phyloP scores from a whole-genome alignment of 2,329 filamentous ascomycete genomes.

The Albifimbria verrucaria region DNA sequence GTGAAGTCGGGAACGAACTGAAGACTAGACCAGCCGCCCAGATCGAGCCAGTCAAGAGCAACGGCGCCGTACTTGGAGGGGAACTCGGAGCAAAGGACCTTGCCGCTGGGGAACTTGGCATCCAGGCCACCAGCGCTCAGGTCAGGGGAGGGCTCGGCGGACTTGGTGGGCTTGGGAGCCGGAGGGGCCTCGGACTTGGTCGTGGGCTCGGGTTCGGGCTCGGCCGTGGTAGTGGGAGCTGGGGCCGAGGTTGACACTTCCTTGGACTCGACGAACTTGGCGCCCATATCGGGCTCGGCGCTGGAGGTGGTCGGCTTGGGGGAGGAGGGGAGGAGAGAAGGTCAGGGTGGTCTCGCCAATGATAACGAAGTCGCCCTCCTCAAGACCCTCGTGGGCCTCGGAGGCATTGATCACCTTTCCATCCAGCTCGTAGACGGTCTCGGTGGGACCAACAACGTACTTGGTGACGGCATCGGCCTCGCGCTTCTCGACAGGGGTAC shows the following conservation, averaged over 20 bases:
- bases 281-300: conserved; percentile 32
- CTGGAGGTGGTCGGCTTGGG: conserved; percentile 32
- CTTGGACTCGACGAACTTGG: conserved; percentile 51
- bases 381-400: conserved; percentile 69
- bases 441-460: conserved; percentile 57
- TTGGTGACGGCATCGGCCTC: conserved; percentile 44
- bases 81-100: conserved; percentile 68
- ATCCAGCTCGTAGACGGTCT: conserved; percentile 70
- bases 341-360: conserved; percentile 57
- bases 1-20: conserved; percentile 58
- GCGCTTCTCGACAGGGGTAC: conserved; percentile 46
- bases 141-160: conserved; percentile 13
- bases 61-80: conserved; percentile 80
- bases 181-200: conserved; percentile 6
- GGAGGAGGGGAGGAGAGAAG: conserved; percentile 41
- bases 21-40: conserved; percentile 77
- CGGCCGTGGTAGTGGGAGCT: conserved; percentile 24
- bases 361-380: conserved; percentile 66
- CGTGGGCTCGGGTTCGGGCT: conserved; percentile 15
- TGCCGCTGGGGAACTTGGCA: conserved; percentile 70
- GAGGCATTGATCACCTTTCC: conserved; percentile 57
- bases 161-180: conserved; percentile 21
- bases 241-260: conserved; percentile 23
- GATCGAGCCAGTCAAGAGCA: conserved; percentile 61
- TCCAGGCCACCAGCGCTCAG: conserved; percentile 50